A percentile compares a stretch with the other conserved stretches of the same genome.
phyloP scores from a whole-genome alignment of 129 eudicot species.

The Chrysanthemum lavandulifolium region DNA sequence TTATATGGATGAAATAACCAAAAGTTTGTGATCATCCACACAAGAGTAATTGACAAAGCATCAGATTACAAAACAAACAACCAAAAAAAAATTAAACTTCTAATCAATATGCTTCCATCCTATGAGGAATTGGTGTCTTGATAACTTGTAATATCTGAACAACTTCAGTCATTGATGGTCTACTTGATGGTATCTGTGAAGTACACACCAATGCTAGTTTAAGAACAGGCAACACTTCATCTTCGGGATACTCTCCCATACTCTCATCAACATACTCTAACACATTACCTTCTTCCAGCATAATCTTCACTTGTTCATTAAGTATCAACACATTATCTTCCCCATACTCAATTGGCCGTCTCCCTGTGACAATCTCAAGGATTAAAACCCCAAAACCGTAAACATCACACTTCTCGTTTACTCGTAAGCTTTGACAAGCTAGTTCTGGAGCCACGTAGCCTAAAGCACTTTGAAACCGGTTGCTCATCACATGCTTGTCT shows the following conservation, averaged over 20 bases:
- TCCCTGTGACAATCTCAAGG: constrained; percentile 76
- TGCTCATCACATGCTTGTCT: constrained; percentile 65
- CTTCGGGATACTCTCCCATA: constrained; percentile 83
- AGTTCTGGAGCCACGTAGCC: constrained; percentile 95
- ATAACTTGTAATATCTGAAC: constrained; percentile 94
- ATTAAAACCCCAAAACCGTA: constrained; percentile 85
- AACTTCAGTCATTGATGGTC: constrained; percentile 95
- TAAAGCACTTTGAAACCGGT: constrained; percentile 68
- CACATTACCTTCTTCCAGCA: constrained; percentile 83
- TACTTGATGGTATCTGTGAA: constrained; percentile 92
- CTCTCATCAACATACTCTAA: constrained; percentile 74
- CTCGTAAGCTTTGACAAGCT: constrained; percentile 86
- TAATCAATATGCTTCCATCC: constrained; percentile 43
- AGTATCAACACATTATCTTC: constrained; percentile 83
- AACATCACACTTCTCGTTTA: constrained; percentile 90
- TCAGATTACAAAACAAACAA: constrained; percentile 15
- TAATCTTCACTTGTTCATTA: constrained; percentile 66
- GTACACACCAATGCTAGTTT: constrained; percentile 94
- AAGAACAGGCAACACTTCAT: constrained; percentile 82
- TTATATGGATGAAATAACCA: constrained; percentile 3
- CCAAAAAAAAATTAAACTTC: constrained; percentile 9
- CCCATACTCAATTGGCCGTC: constrained; percentile 83
- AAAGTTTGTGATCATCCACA: constrained; percentile 16
- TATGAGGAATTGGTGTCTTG: constrained; percentile 66
- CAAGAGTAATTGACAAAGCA: constrained; percentile 8